phyloP scores from a whole-genome alignment of 2,329 filamentous ascomycete species.

The Colletotrichum sp. region DNA sequence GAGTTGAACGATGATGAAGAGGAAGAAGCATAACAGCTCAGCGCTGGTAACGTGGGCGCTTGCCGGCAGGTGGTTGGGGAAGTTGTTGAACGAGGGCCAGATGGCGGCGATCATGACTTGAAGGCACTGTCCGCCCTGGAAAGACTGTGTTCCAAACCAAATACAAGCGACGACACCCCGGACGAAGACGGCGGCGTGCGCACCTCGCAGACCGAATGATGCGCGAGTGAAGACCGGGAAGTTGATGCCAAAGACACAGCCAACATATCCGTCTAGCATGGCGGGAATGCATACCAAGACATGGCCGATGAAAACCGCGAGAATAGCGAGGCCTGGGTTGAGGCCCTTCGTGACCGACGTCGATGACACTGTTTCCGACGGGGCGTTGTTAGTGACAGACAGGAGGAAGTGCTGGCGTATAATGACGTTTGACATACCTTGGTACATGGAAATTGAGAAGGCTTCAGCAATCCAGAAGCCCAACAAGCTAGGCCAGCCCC shows the following conservation, averaged over 20 bases:
- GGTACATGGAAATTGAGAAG: constrained; percentile 23
- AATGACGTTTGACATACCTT: not conserved
- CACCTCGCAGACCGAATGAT: constrained; percentile 30
- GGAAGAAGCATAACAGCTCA: constrained; percentile 25
- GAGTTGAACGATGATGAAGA: constrained; percentile 30
- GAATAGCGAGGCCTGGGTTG: constrained; percentile 23
- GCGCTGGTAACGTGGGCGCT: constrained; percentile 36
- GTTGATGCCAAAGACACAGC: constrained; percentile 31
- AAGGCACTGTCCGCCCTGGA: constrained; percentile 32
- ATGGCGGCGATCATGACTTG: constrained; percentile 38
- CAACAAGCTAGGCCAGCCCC: constrained; percentile 22
- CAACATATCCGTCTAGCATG: constrained; percentile 24
- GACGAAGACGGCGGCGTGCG: constrained; percentile 34
- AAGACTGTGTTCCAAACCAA: constrained; percentile 39
- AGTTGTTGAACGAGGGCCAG: constrained; percentile 42
- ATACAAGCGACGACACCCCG: constrained; percentile 40
- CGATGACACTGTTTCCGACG: not conserved
- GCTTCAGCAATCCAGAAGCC: constrained; percentile 24
- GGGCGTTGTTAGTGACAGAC: not conserved
- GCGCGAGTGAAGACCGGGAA: constrained; percentile 33
- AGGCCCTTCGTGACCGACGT: constrained; percentile 18
- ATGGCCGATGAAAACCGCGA: constrained; percentile 22
- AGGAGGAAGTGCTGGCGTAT: not conserved
- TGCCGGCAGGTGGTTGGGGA: constrained; percentile 44
- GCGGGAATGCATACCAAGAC: constrained; percentile 21